Base-by-base conservation (phyloP, 176 grass and related monocot species). In the Puccinellia tenuiflora region DNA sequence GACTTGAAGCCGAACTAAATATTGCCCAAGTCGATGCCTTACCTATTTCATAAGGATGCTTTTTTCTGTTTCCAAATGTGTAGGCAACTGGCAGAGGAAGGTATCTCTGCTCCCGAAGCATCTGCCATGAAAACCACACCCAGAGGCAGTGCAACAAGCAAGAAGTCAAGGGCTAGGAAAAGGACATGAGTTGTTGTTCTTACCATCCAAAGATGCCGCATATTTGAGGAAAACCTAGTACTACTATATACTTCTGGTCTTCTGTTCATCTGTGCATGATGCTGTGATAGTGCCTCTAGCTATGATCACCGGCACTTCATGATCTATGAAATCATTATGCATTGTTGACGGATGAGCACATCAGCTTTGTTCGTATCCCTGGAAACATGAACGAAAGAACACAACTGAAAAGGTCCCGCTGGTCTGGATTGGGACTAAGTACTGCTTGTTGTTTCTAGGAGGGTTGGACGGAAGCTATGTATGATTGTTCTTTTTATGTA, bases 131-230 rank as follows among this genome's bases (percentile, higher is more conserved):
- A 42, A 42, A 40, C 66, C 24, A 25, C 69, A 48, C 43, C 69
- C 25, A 73, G 43, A 73, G 69, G 42, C 42, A 73, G 42, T 28
- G 69, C 69, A 70, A 70, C 39, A 47, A 73, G 69, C 69, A 73
- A 73, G 69, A 73, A 73, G n/a, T 72, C 40, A 28, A 73, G 42
- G 15, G 69, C 69, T 48, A 73, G 69, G 69, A 73, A 73, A 73
- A 73, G 42, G 43, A 26, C 69, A 47, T 73, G 69, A 73, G 24
- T 7, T 29, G 24, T 73, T 45, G 6, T 72, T 72, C 42, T 47
- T 48, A 29, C 25, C 69, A 30, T 24, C 14, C 39, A 46, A 1
- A 16, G 24, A 72, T 18, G 60, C 60, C 6, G 14, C 31, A 63
- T 31, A 17, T 63, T 30, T 63, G 0, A 1, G 22, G 68, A 28